Base-by-base conservation (phyloP, 2,329 filamentous ascomycete genomes). In the Fusarium sp. region DNA sequence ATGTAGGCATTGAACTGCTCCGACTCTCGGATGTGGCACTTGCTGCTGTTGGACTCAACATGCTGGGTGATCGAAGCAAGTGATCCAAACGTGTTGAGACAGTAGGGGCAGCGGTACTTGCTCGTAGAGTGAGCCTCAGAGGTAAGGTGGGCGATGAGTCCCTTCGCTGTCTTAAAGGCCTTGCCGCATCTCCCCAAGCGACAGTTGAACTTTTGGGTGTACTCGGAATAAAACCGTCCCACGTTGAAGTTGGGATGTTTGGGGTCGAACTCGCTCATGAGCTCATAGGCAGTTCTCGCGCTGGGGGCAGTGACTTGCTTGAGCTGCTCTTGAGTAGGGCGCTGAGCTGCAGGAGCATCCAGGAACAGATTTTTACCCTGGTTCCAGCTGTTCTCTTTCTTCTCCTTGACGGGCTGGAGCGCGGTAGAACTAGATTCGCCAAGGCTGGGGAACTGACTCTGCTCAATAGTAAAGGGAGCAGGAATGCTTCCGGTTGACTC, bases 181-280 rank as follows among this genome's bases (percentile, higher is more conserved):
- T 86, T 86, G 3, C 85, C 80, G 85, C 90, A 92, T 7, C 79
- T 74, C 3, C 74, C 70, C 63, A 87, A 85, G 0, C 90, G 90
- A 62, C 90, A 92, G 61, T 80, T 82, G 81, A 85, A 92, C 55
- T 81, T 83, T 51, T 81, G 78, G 3, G 83, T 81, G 36, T 84
- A 79, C 0, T 79, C 59, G 45, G 86, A 81, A 63, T 78, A 85
- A 81, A 90, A 91, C 11, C 81, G 80, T 4, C 83, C 80, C 2
- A 84, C 79, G 47, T 87, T 84, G 80, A 88, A 91, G 15, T 83
- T 80, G 1, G 79, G 79, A 56, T 85, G 82, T 8, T 83, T 72
- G 0, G 90, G 90, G 63, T 91, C 84, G 41, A 83, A 61, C 8
- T 78, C 72, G 28, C 81, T 79, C 59, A 77, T 63, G 22, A 63